Base-by-base conservation (phyloP, 371 early-diverging fungal genomes). In the Saksenaea oblongispora region DNA sequence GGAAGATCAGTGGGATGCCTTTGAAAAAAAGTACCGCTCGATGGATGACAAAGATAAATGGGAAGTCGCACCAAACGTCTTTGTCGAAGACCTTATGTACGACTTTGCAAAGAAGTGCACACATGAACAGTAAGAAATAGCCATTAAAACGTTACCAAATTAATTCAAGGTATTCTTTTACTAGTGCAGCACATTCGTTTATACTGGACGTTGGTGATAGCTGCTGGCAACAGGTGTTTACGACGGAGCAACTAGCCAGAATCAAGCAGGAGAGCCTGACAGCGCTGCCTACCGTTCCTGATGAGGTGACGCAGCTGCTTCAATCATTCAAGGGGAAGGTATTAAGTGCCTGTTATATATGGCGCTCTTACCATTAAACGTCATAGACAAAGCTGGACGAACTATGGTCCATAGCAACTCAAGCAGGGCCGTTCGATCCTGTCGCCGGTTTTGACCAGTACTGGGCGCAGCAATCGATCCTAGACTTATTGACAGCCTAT, bases 111-210 rank as follows among this genome's bases (percentile, higher is more conserved):
- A 63, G 10, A 15, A n/a, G 27, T 64, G 65, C 56, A 57, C 63
- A 55, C 54, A 47, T 36, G 70, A 74, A 65, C 63, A 74, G 70
- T 74, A 70, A 51, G 63, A 67, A 60, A 26, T 59, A 22, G 34
- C 27, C 34, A 28, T n/a, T n/a, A n/a, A n/a, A n/a, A n/a, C n/a
- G n/a, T n/a, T n/a, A n/a, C n/a, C n/a, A n/a, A n/a, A n/a, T n/a
- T n/a, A n/a, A n/a, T n/a, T n/a, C n/a, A n/a, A n/a, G n/a, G n/a
- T n/a, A n/a, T n/a, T n/a, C n/a, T n/a, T n/a, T n/a, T n/a, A n/a
- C n/a, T n/a, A 70, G 70, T 47, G 22, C 55, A 34, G 36, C 66
- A 1, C 71, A 71, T 61, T 63, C 66, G 34, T 64, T 72, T 27
- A 65, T 67, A 22, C 55, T 72, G 14, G 63, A 67, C 54, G 61